These are phyloP conservation scores for Aspergillus pseudotamarii DNA, from an alignment of 2,329 filamentous ascomycete genomes.

Conservation along the genomic window DNA sequence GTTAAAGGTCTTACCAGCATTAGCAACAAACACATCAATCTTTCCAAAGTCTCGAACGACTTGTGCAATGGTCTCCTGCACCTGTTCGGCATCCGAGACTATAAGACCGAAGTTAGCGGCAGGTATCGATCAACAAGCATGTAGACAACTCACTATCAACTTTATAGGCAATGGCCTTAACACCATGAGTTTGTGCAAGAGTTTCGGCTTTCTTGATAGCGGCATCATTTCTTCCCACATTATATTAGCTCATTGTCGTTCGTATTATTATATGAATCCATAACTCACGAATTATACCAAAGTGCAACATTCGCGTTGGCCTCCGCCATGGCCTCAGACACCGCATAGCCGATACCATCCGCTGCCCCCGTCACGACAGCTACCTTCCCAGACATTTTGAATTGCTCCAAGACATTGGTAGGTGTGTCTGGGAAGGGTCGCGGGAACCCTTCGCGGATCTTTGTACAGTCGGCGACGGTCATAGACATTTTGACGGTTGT, in stretches of 20 bases:
- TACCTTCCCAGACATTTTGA: slow-evolving; percentile 44
- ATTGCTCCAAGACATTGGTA: slow-evolving; percentile 50
- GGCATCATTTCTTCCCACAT: slow-evolving; percentile 28
- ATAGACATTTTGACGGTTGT: slow-evolving; percentile 42
- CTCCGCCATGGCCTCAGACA: slow-evolving; percentile 52
- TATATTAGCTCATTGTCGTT: no score
- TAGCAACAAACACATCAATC: slow-evolving; percentile 49
- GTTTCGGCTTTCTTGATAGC: slow-evolving; percentile 43
- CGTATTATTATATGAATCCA: background rate
- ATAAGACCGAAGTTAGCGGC: background rate
- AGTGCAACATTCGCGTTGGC: slow-evolving; percentile 47
- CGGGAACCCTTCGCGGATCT: slow-evolving; percentile 39
- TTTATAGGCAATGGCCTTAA: slow-evolving; percentile 48
- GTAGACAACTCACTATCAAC: slow-evolving; percentile 38
- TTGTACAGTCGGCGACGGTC: slow-evolving; percentile 34
- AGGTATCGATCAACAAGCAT: background rate
- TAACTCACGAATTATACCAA: slow-evolving; percentile 43
- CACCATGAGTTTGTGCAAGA: slow-evolving; percentile 35
- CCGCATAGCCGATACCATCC: slow-evolving; percentile 50
- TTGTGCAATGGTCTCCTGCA: slow-evolving; percentile 36
- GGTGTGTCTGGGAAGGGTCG: slow-evolving; percentile 44
- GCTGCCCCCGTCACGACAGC: slow-evolving; percentile 50
- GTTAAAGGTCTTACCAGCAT: slow-evolving; percentile 37
- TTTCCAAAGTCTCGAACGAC: slow-evolving; percentile 45
- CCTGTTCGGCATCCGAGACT: slow-evolving; percentile 48